Conservation (phyloP, 2,329 filamentous ascomycete genomes). For the Botrytis squamosa region DNA sequence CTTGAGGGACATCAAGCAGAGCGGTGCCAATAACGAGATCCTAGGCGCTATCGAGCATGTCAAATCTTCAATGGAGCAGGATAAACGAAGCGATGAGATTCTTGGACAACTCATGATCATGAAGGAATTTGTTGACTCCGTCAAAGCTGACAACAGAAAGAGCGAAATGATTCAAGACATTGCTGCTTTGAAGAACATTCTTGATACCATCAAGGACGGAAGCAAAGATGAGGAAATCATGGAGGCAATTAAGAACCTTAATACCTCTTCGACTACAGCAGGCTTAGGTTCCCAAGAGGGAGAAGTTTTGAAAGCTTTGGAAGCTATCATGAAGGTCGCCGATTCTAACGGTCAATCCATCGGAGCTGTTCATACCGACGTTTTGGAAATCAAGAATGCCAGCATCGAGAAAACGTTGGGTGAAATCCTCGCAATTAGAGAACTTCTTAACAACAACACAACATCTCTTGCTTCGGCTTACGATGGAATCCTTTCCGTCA, state of each 20-base stretch:
- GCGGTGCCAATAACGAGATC: neutral
- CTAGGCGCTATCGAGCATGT: neutral
- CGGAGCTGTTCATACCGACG: constrained; percentile 7
- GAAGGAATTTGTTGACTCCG: constrained; percentile 3
- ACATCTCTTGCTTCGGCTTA: constrained; percentile 22
- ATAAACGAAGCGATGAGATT: constrained; percentile 6
- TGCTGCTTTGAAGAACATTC: constrained; percentile 3
- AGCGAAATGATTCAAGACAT: neutral
- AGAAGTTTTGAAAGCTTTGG: constrained; percentile 3
- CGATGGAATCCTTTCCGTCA: constrained; percentile 22
- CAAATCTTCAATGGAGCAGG: constrained; percentile 1
- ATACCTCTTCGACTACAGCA: neutral
- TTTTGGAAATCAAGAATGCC: constrained; percentile 18
- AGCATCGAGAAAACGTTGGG: neutral
- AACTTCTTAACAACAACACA: constrained; percentile 16
- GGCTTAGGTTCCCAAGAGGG: neutral
- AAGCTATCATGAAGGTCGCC: constrained; percentile 6
- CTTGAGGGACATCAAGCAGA: neutral
- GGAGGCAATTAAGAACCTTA: constrained; percentile 14
- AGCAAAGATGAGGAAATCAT: constrained; percentile 18
- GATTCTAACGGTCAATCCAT: constrained; percentile 9
- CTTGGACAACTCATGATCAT: constrained; percentile 1
- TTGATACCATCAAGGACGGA: constrained; percentile 4
- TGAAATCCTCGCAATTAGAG: constrained; percentile 8
- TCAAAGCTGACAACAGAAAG: neutral